Percentiles rank a stretch among this genome's conserved stretches.
These are phyloP conservation scores for Cymbopogon flexuosus DNA, from an alignment of 202 grass and related monocot genomes.

Conservation along the genomic window DNA sequence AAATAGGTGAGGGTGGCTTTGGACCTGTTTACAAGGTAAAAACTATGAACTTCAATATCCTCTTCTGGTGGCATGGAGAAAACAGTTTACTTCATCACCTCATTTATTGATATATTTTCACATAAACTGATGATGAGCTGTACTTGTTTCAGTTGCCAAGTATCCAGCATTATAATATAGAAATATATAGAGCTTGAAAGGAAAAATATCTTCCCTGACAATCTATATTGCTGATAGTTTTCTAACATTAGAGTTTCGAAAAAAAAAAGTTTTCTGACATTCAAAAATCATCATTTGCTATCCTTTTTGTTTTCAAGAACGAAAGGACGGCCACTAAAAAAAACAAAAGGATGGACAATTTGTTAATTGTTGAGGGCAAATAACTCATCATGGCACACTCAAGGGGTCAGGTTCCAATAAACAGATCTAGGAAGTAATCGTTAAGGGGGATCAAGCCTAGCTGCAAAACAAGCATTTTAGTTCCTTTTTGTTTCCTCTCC, in stretches of 20 bases:
- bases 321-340: background rate
- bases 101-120: background rate
- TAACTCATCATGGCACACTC: background rate
- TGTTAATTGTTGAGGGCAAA: background rate
- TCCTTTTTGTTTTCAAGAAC: background rate
- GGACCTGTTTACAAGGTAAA: conserved; percentile 93
- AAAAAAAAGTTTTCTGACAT: no score
- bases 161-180: background rate
- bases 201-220: background rate
- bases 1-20: conserved; percentile 91
- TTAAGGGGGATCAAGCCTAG: background rate
- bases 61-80: conserved; percentile 2
- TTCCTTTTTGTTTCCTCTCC: background rate
- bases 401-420: conserved; percentile 12
- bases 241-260: conserved; percentile 4
- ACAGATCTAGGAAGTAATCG: background rate
- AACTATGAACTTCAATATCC: background rate
- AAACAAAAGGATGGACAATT: background rate
- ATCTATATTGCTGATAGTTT: background rate
- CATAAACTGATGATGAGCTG: background rate
- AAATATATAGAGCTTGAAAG: background rate
- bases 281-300: background rate
- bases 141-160: background rate
- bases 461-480: background rate
- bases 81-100: background rate